These are phyloP conservation scores for Chlorella variabilis DNA, from an alignment of 163 green algal genomes.

Conservation along the genomic window DNA sequence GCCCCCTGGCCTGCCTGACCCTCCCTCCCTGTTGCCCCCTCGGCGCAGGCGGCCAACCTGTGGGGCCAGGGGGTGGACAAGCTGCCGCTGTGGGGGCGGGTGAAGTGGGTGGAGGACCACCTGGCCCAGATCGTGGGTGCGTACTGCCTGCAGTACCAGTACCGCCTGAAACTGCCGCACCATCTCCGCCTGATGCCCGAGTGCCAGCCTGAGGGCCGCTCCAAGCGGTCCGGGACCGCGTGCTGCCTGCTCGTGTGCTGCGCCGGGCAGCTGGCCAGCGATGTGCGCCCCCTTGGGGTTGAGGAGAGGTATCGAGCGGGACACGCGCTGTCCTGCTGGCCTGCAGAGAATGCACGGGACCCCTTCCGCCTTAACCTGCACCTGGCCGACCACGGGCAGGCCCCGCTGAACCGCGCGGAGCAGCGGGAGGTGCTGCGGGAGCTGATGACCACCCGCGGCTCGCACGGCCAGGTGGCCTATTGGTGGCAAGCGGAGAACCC, in stretches of 20 bases:
- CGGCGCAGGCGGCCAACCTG: slow-evolving; percentile 41
- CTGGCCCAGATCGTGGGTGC: slow-evolving; percentile 67
- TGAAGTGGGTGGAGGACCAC: slow-evolving; percentile 69
- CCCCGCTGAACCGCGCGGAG: slow-evolving; percentile 2
- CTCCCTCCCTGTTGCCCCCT: background rate
- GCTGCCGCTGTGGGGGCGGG: slow-evolving; percentile 73
- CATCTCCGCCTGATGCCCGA: too few species aligned
- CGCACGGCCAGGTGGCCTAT: slow-evolving; percentile 5
- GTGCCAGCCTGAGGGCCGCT: too few species aligned
- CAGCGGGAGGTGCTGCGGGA: slow-evolving; percentile 21
- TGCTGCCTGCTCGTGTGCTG: too few species aligned
- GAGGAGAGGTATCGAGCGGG: too few species aligned
- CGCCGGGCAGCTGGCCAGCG: too few species aligned
- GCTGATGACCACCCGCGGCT: background rate
- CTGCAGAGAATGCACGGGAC: slow-evolving; percentile 17
- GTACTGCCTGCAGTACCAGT: background rate
- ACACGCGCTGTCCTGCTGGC: too few species aligned
- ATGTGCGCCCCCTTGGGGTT: too few species aligned
- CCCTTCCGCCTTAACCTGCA: slow-evolving; percentile 14
- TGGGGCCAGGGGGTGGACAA: slow-evolving; percentile 92
- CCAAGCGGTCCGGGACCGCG: too few species aligned
- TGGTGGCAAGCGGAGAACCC: slow-evolving; percentile 83
- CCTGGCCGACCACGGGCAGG: background rate
- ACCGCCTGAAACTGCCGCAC: background rate
- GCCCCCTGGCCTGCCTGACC: background rate